Conservation (phyloP, 345 rosid species). For the Clausena lansium region DNA sequence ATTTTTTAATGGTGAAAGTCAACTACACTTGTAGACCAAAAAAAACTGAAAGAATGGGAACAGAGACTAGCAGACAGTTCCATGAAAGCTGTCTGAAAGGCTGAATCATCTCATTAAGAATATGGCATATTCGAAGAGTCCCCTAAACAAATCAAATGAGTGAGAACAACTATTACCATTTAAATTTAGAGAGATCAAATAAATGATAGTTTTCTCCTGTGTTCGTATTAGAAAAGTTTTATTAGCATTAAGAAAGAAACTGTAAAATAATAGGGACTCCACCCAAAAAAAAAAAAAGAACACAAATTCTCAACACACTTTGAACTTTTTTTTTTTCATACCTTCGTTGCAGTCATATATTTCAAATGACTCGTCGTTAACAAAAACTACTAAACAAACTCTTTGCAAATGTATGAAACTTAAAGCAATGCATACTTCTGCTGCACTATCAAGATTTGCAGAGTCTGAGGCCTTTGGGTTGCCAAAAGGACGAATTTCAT, state of each 20-base stretch:
- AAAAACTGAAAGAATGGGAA: neutral
- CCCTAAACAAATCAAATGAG: neutral
- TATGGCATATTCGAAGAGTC: neutral
- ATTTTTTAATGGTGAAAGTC: neutral
- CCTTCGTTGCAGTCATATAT: neutral
- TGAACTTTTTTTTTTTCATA: too few relatives aligned
- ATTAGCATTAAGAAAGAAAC: neutral
- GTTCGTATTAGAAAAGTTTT: neutral
- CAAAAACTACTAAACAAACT: neutral
- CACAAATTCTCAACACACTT: neutral
- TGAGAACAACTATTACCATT: neutral
- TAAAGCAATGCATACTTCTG: slow-evolving; percentile 62
- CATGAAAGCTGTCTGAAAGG: neutral
- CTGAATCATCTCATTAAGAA: neutral
- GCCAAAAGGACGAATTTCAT: slow-evolving; percentile 93
- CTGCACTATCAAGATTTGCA: slow-evolving; percentile 95
- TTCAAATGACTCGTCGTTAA: neutral
- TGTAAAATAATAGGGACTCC: neutral
- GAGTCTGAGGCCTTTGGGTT: slow-evolving; percentile 96
- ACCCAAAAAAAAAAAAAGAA: neutral
- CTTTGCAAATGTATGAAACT: neutral
- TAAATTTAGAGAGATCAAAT: neutral
- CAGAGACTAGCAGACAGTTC: neutral
- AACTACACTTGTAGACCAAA: neutral
- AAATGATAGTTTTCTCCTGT: neutral